phyloP scores from a whole-genome alignment of 495 filamentous ascomycete genomes.

The Bathelium albidoporum region DNA sequence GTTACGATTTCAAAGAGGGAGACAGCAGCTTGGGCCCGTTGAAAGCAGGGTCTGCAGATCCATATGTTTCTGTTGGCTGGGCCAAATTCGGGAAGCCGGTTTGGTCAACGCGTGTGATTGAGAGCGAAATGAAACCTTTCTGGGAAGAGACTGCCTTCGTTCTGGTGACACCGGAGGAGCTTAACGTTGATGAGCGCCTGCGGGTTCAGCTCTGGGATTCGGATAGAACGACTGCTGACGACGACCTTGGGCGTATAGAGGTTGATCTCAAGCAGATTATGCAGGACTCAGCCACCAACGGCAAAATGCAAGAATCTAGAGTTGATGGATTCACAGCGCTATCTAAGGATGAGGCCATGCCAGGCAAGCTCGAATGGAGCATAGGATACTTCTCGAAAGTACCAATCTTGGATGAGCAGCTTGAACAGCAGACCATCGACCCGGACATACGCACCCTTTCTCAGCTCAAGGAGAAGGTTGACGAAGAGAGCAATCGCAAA shows the following conservation, averaged over 20 bases:
- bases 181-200: slow-evolving; percentile 61
- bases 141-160: slow-evolving; percentile 61
- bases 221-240: slow-evolving; percentile 57
- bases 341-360: slow-evolving; percentile 54
- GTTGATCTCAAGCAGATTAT: slow-evolving; percentile 56
- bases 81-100: slow-evolving; percentile 65
- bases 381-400: slow-evolving; percentile 61
- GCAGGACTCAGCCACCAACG: slow-evolving; percentile 40
- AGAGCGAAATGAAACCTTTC: slow-evolving; percentile 50
- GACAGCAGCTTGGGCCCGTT: slow-evolving; percentile 47
- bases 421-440: slow-evolving; percentile 44
- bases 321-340: slow-evolving; percentile 50
- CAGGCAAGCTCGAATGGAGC: slow-evolving; percentile 57
- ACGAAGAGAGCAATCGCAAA: slow-evolving; percentile 43
- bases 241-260: slow-evolving; percentile 60
- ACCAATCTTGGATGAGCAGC: slow-evolving; percentile 44
- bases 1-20: slow-evolving; percentile 55
- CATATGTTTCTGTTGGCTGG: slow-evolving; percentile 62
- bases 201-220: slow-evolving; percentile 64
- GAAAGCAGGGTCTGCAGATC: slow-evolving; percentile 51
- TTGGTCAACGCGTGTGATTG: slow-evolving; percentile 51
- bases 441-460: slow-evolving; percentile 41
- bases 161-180: slow-evolving; percentile 54
- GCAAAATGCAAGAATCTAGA: slow-evolving; percentile 42
- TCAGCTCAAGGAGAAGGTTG: slow-evolving; percentile 43